Evolutionary conservation across 1,284 basidiomycete genomes (phyloP), one percentile per base, ranked within the genome.

Genomic region (Megacollybia platyphylla): DNA sequence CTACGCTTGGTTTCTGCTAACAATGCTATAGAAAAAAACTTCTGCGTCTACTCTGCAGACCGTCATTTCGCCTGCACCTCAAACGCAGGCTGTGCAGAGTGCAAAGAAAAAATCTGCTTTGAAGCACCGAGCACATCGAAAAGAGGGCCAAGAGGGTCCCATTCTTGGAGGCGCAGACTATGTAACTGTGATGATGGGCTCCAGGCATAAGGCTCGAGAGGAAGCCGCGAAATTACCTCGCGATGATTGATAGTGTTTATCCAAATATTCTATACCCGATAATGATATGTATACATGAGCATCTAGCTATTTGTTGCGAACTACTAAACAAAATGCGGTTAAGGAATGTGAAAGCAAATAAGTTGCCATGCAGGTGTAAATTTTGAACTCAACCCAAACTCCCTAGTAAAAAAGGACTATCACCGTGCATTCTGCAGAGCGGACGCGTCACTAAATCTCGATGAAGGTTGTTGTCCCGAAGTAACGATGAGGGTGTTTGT

Each of bases 111-210:
- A 34, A 34, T 15, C 11, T 11, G 15, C 31, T 11, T 7, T 34
- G 6, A 34, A 34, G 31, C 10, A 11, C 6, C 11, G 31, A 34
- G 10, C 31, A 11, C 20, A 24, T 24, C 3, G 31, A 15, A 34
- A 34, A 15, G 31, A 11, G 10, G 31, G 31, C 10, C 20, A 24
- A 2, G 31, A 34, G 11, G 39, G 39, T 5, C 26, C 39, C n/a
- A 27, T 40, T 29, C 39, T 40, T 27, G 39, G 39, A 3, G 39
- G 39, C 7, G 39, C 26, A n/a, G 39, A 40, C 17, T 40, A 40
- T 29, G 39, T 40, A 9, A 27, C 39, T 7, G n/a, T 40, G 39
- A 40, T 40, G 39, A 40, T 40, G 39, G 39, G 39, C 26, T 15
- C 17, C 6, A 5, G 39, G 8, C 26, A n/a, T 5, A 40, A 29